These are phyloP conservation scores for Chlorella ohadii DNA, from an alignment of 139 green algal species.

Conservation along the genomic window DNA sequence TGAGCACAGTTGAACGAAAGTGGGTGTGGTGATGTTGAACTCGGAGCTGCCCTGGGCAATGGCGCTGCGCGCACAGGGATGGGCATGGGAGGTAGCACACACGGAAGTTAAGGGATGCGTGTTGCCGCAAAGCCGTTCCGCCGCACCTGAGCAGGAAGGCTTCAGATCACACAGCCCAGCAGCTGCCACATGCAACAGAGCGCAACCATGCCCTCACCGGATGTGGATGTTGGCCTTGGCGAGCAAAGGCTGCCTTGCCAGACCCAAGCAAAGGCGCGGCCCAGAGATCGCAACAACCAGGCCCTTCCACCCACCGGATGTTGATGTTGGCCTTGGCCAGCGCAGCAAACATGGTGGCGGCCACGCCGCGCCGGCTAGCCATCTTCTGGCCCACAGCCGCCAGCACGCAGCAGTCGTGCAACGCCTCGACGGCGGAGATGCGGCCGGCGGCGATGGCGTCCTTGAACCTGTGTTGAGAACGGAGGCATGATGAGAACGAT, in stretches of 20 bases:
- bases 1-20: too few species aligned
- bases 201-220: too few species aligned
- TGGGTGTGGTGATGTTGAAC: too few species aligned
- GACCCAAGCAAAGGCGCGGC: too few species aligned
- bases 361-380: conserved; percentile 82
- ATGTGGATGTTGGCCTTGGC: too few species aligned
- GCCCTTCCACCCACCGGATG: conserved; percentile 57
- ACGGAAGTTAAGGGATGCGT: too few species aligned
- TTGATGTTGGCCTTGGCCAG: conserved; percentile 96
- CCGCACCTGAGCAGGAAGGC: too few species aligned
- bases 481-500: conserved; percentile 11
- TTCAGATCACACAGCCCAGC: too few species aligned
- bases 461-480: conserved; percentile 62
- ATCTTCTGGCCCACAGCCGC: conserved; percentile 96
- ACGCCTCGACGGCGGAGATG: conserved; percentile 77
- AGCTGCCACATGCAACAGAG: too few species aligned
- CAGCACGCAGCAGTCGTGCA: conserved; percentile 90
- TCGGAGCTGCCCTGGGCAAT: conserved; percentile 85
- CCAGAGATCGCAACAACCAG: conserved; percentile 26
- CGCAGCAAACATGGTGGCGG: conserved; percentile 93
- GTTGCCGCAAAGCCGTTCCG: too few species aligned
- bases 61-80: neutral
- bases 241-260: too few species aligned
- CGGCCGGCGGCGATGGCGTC: conserved; percentile 76
- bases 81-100: too few species aligned